Conservation (phyloP, 441 rosid species). For the Syzygium malaccense region DNA sequence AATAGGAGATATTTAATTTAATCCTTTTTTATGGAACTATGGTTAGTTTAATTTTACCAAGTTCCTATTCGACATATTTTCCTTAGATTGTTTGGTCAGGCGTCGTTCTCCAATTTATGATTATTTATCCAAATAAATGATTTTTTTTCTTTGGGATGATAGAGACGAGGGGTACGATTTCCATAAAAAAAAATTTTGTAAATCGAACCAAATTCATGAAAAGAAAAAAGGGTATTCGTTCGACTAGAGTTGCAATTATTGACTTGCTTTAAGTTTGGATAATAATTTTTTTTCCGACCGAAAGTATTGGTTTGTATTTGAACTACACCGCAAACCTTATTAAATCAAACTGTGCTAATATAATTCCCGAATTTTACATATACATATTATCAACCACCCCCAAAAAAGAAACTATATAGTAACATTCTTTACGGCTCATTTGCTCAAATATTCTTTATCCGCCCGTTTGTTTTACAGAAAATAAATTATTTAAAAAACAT, state of each 20-base stretch:
- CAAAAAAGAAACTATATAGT: fast-evolving
- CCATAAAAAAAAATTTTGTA: fast-evolving
- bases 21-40: neutral
- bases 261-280: neutral
- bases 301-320: neutral
- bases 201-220: fast-evolving
- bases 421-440: neutral
- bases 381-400: neutral
- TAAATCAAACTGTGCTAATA: fast-evolving
- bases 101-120: neutral
- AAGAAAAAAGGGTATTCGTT: neutral
- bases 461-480: neutral
- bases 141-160: fast-evolving
- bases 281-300: fast-evolving
- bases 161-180: neutral
- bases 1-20: neutral
- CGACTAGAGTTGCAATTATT: neutral
- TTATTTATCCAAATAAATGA: neutral
- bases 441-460: fast-evolving
- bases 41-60: neutral
- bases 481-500: no score
- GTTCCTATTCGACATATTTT: fast-evolving
- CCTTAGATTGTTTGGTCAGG: fast-evolving
- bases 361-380: neutral
- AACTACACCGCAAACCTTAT: fast-evolving